These are phyloP conservation scores for Hanseniaspora vineae DNA, from an alignment of 805 yeast species.

Conservation along the genomic window DNA sequence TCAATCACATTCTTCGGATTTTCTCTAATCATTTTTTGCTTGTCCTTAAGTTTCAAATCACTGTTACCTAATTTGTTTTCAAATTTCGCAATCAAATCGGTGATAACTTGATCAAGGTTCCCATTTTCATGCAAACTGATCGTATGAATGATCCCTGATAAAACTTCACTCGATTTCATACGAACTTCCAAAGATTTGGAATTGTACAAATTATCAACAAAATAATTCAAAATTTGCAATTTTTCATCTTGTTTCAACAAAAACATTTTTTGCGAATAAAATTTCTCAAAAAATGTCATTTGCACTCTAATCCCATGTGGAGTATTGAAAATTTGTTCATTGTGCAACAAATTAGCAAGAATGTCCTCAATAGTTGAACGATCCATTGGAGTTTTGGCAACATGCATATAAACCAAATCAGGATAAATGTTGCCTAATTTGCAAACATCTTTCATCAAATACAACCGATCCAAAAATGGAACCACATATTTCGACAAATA, in stretches of 20 bases:
- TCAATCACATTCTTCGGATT: constrained; percentile 28
- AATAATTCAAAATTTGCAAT: constrained; percentile 34
- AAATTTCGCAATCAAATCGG: constrained; percentile 31
- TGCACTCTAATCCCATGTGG: constrained; percentile 55
- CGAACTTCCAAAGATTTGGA: constrained; percentile 65
- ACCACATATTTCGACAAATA: constrained; percentile 39
- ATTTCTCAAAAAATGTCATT: constrained; percentile 56
- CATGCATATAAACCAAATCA: constrained; percentile 28
- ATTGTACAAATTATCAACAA: constrained; percentile 36
- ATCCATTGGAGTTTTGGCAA: constrained; percentile 37
- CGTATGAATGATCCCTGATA: constrained; percentile 71
- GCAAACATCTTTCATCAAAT: constrained; percentile 67
- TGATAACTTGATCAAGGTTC: constrained; percentile 10
- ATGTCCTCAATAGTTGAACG: constrained; percentile 29
- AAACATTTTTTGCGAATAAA: constrained; percentile 58
- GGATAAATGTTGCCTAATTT: constrained; percentile 54
- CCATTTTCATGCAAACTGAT: constrained; percentile 31
- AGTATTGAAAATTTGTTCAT: constrained; percentile 24
- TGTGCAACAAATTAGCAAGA: constrained; percentile 32
- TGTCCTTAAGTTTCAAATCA: constrained; percentile 3
- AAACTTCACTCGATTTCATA: constrained; percentile 53
- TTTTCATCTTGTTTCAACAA: constrained; percentile 37
- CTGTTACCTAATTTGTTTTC: constrained; percentile 7
- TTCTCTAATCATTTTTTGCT: constrained; percentile 12
- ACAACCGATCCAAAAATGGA: constrained; percentile 56